These are phyloP conservation scores for Tuber umbilicatum DNA, from an alignment of 495 filamentous ascomycete genomes.

Conservation along the genomic window DNA sequence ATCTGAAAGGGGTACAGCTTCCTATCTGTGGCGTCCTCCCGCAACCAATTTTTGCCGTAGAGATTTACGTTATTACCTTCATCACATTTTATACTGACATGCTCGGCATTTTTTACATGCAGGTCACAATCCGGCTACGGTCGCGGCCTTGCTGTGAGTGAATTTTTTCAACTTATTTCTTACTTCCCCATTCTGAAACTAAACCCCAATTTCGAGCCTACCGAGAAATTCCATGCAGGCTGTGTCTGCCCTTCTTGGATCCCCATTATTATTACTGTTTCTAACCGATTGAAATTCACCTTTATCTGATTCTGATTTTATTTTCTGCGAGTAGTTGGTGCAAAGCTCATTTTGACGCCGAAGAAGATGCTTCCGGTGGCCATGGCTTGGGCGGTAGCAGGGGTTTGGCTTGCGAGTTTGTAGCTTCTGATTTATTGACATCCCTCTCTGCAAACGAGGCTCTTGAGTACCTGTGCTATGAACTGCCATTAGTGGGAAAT, in stretches of 20 bases:
- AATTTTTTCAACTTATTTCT: not conserved
- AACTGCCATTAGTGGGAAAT: constrained; percentile 51
- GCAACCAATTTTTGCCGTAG: constrained; percentile 4
- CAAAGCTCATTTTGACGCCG: constrained; percentile 33
- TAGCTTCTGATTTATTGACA: constrained; percentile 81
- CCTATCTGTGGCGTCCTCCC: constrained; percentile 9
- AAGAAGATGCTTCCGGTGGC: constrained; percentile 32
- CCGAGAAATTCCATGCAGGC: constrained; percentile 5
- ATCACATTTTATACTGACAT: not conserved
- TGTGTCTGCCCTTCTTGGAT: not conserved
- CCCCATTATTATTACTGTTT: not conserved
- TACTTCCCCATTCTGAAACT: not conserved
- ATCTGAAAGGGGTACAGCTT: constrained; percentile 26
- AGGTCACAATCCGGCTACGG: constrained; percentile 40
- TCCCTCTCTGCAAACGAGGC: constrained; percentile 71
- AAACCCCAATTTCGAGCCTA: not conserved
- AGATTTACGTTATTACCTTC: constrained; percentile 16
- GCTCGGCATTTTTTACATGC: not conserved
- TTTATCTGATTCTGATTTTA: constrained; percentile 3
- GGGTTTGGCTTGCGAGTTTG: constrained; percentile 80
- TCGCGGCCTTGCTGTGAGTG: constrained; percentile 40
- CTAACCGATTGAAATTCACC: constrained; percentile 18
- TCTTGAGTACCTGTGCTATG: constrained; percentile 76
- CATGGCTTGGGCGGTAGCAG: constrained; percentile 49
- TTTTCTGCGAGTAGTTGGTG: constrained; percentile 33